Percentiles rank a stretch among this genome's conserved stretches.
These are phyloP conservation scores for Achlya hypogyna DNA, from an alignment of 352 stramenopile genomes.

Conservation along the genomic window DNA sequence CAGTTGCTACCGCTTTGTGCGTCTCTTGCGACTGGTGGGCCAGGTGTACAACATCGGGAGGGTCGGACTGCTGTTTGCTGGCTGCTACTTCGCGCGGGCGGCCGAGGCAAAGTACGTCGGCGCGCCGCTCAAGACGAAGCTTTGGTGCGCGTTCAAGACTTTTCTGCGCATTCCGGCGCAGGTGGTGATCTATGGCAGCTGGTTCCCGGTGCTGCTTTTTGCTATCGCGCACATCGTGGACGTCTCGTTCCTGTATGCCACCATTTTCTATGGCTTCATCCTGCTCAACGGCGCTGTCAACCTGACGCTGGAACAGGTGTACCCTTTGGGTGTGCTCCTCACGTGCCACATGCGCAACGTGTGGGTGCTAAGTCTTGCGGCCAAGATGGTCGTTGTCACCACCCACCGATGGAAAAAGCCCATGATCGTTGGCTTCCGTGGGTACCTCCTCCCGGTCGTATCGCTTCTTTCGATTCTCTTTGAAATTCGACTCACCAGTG, in stretches of 20 bases:
- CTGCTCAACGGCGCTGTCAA: not conserved
- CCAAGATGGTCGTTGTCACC: not conserved
- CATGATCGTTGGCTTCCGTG: not conserved
- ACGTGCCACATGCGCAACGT: slow-evolving; percentile 6
- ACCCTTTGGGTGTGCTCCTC: not conserved
- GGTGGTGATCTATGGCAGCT: slow-evolving; percentile 8
- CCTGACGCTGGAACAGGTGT: not conserved
- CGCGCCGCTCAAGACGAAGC: not conserved
- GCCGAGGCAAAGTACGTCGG: not conserved
- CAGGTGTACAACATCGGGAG: slow-evolving; percentile 1
- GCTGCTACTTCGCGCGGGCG: not conserved
- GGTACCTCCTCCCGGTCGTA: not conserved
- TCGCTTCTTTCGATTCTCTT: not conserved
- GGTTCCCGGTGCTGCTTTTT: not conserved
- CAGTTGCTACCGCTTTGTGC: not conserved
- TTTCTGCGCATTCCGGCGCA: not conserved
- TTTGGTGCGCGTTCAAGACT: not conserved
- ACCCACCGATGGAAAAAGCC: not conserved
- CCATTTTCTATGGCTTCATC: not conserved
- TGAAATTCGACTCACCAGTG: not conserved
- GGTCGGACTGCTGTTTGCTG: not conserved
- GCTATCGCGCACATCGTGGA: not conserved
- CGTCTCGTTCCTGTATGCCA: not conserved
- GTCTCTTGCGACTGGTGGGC: not conserved
- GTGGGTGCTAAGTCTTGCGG: not conserved